phyloP scores from a whole-genome alignment of 495 filamentous ascomycete genomes.

The Daldinia grandis region DNA sequence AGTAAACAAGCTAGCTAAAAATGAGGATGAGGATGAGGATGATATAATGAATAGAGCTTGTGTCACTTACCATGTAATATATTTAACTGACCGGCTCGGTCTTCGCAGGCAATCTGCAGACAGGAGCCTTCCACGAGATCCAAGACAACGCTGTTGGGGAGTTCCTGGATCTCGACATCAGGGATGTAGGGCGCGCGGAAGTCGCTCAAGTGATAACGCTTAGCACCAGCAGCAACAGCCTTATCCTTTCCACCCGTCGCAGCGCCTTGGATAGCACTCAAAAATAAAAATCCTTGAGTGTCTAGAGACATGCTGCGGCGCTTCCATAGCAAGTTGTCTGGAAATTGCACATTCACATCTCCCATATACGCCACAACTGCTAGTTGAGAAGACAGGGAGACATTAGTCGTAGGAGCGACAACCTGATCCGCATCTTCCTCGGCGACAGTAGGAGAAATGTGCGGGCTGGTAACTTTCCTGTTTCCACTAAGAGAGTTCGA shows the following conservation, averaged over 20 bases:
- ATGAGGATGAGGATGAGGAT: too few relatives aligned
- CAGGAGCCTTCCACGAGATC: slow-evolving; percentile 85
- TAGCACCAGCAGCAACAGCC: slow-evolving; percentile 56
- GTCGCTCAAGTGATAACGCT: slow-evolving; percentile 81
- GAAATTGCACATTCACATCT: slow-evolving; percentile 93
- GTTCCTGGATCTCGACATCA: slow-evolving; percentile 86
- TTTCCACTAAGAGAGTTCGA: slow-evolving; percentile 70
- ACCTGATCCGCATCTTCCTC: slow-evolving; percentile 66
- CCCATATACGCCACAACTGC: slow-evolving; percentile 72
- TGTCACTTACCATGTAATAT: slow-evolving; percentile 69
- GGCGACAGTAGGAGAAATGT: slow-evolving; percentile 67
- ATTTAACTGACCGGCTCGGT: slow-evolving; percentile 72
- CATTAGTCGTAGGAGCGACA: slow-evolving; percentile 48
- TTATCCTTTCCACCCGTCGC: slow-evolving; percentile 47
- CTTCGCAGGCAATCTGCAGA: slow-evolving; percentile 87
- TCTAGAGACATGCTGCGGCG: slow-evolving; percentile 83
- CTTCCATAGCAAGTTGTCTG: slow-evolving; percentile 92
- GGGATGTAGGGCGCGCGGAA: slow-evolving; percentile 81
- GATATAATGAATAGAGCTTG: not conserved
- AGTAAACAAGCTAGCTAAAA: slow-evolving; percentile 14
- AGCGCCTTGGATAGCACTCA: slow-evolving; percentile 63
- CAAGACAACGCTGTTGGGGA: slow-evolving; percentile 85
- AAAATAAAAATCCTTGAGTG: slow-evolving; percentile 75
- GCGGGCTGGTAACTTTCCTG: slow-evolving; percentile 60
- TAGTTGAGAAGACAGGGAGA: slow-evolving; percentile 46